These are phyloP conservation scores for Trypanosoma mega DNA, from an alignment of 208 protist species.

Conservation along the genomic window DNA sequence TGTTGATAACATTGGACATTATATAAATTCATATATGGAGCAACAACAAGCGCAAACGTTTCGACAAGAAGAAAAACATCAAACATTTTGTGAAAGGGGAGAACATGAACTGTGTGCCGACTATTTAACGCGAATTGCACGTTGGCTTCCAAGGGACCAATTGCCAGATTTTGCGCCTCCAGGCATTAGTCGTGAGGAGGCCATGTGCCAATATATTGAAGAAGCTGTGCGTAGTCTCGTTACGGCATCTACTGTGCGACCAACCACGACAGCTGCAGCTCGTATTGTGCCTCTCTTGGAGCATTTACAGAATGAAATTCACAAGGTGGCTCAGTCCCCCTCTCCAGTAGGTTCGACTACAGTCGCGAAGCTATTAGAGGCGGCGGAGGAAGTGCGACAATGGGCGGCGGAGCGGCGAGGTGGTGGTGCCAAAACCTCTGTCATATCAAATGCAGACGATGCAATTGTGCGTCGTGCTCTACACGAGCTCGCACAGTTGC, in stretches of 20 bases:
- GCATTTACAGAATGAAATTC: too few species aligned
- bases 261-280: too few species aligned
- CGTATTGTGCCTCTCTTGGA: constrained; percentile 9
- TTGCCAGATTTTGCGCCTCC: neutral
- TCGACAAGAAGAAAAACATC: neutral
- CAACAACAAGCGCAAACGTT: neutral
- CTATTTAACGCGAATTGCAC: constrained; percentile 21
- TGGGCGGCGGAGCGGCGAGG: too few species aligned
- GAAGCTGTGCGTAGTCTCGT: constrained; percentile 11
- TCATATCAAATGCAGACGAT: constrained; percentile 18
- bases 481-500: constrained; percentile 72
- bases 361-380: too few species aligned
- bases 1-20: constrained; percentile 7
- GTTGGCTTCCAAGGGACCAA: constrained; percentile 17
- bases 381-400: too few species aligned
- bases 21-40: neutral
- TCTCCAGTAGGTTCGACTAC: too few species aligned
- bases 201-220: constrained; percentile 21
- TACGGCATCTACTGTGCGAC: neutral
- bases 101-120: too few species aligned
- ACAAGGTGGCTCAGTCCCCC: too few species aligned
- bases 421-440: too few species aligned
- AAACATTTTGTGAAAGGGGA: constrained; percentile 4
- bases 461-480: constrained; percentile 31
- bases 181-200: neutral